Base-by-base conservation (phyloP, 352 stramenopile species). In the Phytophthora brassicae region DNA sequence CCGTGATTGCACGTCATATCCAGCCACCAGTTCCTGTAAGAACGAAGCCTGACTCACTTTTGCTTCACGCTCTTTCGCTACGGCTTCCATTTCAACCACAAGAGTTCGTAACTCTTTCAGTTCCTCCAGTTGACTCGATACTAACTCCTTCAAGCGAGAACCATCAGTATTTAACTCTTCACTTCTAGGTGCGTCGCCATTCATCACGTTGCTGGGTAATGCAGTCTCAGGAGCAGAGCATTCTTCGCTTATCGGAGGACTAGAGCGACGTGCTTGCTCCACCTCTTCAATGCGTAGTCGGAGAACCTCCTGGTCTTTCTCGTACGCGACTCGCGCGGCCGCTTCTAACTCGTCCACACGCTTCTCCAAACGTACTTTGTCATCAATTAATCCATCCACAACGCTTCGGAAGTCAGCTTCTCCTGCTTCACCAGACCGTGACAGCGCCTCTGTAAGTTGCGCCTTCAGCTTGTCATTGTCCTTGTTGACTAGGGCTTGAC, bases 381-480 rank as follows among this genome's bases (percentile, higher is more conserved):
- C 63, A n/a, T 65, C 33, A 29, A 48, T 31, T 51, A 72, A 9
- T 20, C 35, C 23, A 12, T 70, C 22, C 0, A 71, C 28, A 24
- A 56, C 6, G 22, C 38, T 45, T 31, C 63, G 56, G 5, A 48
- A 36, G 12, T 59, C 57, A 5, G 22, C 16, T 41, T 51, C 51
- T 39, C 17, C 29, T 55, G 17, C 24, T 31, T 59, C 47, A 28
- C 33, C 29, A 29, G 36, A 43, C 49, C 20, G 49, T 38, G 48
- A 58, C 16, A 35, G 29, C n/a, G 39, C 28, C 28, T 71, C 56
- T 17, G 47, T 36, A 11, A 84, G 38, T 47, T 82, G 73, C 23
- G 57, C 33, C 36, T 69, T 77, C 31, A 83, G 51, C 17, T 23
- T 65, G 29, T 70, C 60, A 28, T 77, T 81, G 28, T 84, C 70